Evolutionary conservation across 1,284 basidiomycete genomes (phyloP), one percentile per base, ranked within the genome.

Genomic region (Lentinula novae-zelandiae): DNA sequence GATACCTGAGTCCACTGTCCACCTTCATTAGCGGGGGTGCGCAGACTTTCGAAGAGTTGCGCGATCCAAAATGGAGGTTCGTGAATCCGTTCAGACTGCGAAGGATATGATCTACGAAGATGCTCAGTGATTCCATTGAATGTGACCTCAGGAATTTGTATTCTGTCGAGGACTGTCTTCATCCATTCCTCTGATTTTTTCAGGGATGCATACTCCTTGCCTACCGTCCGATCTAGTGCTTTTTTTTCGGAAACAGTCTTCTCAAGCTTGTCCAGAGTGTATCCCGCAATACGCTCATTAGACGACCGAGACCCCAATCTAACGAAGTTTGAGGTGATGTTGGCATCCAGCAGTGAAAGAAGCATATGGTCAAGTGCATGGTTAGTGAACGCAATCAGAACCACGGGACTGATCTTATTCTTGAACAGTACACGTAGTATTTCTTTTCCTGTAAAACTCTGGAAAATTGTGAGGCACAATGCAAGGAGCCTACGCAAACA

Each of bases 321-420:
- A 9, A 89, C 81, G 27, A 92, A 78, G 42, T 82, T 78, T 0
- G 73, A 71, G 0, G 87, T 89, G 58, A 92, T 88, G 0, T 71
- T 70, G 0, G 80, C 80, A 63, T 90, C 84, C 2, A 90, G 73
- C 2, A 89, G 77, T 0, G 82, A 82, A 7, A 75, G 72, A 2
- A 91, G 74, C 70, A 90, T 80, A 62, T 90, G 86, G 62, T 92
- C 89, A 0, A 91, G 75, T 0, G 89, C 87, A 62, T 92, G 90
- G 66, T 92, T 91, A 0, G 89, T 91, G 70, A 84, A 88, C 0
- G 86, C 86, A 51, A 91, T 86, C 75, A 90, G 75, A 13, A 89
- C 73, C 58, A 90, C 83, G 0, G 84, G 87, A 0, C 75, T 73
- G 34, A 81, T 67, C 0, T 71, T 66, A 65, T 82, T 87, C 7